Evolutionary conservation across 805 yeast species (phyloP), one percentile per base, ranked within the genome.

Genomic region (Tetrapisispora nanseiensis): DNA sequence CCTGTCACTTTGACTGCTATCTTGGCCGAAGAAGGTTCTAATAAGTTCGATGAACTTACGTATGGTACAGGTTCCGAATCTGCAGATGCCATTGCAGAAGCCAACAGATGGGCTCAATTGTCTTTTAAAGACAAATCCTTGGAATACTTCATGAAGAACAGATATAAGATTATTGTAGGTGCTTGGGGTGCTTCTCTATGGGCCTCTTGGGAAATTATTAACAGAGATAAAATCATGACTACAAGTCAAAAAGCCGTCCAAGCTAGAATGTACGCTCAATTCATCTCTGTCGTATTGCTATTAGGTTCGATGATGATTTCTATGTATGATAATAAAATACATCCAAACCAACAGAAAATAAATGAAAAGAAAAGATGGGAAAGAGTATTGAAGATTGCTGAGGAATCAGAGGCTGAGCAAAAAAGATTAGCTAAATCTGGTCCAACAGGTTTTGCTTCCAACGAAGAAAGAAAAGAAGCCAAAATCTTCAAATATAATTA

Each of bases 261-360:
- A 59, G 94, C 94, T 26, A 79, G 95, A 74, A 85, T 85, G 83
- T 85, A 85, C 58, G 95, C 95, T 10, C 95, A 86, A 63, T 84
- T 82, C 49, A 64, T 83, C 42, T 82, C 95, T 1, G 87, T 86
- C 41, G 73, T 74, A 10, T 65, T 85, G 47, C 65, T 85, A 49
- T 62, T 85, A 42, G 86, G 79, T 19, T 76, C 92, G 0, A 72
- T 86, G 55, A 78, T 78, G 40, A 64, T 80, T 50, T 70, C 80
- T 35, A 72, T 78, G 63, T 80, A 76, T 49, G 86, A 82, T 51
- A 78, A 74, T 49, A 72, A 76, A 50, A 61, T 74, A 49, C 74
- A 64, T 47, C 69, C 69, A 42, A 63, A 65, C 49, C 58, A 65
- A 45, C 61, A 59, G 29, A 62, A 62, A 33, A 49, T 56, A 37